These are phyloP conservation scores for Carex pumila DNA, from an alignment of 176 grass and related monocot species.

Conservation along the genomic window DNA sequence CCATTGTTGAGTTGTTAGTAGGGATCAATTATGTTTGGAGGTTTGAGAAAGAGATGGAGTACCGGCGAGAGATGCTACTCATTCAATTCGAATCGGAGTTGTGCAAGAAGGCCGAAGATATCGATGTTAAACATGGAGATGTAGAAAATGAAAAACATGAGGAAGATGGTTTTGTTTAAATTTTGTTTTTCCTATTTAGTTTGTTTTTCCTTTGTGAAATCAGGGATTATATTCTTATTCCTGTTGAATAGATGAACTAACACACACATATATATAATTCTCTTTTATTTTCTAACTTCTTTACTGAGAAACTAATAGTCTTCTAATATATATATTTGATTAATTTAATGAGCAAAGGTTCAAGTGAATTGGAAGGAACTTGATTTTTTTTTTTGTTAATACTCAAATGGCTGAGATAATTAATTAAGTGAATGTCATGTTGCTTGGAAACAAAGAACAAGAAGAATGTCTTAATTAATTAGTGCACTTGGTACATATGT, in stretches of 20 bases:
- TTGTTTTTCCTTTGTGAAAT: slow-evolving; percentile 2
- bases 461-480: background rate
- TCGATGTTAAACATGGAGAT: background rate
- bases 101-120: background rate
- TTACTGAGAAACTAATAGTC: background rate
- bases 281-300: background rate
- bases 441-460: slow-evolving; percentile 3
- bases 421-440: background rate
- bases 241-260: slow-evolving; percentile 11
- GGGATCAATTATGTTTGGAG: slow-evolving; percentile 84
- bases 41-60: slow-evolving; percentile 67
- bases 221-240: background rate
- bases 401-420: background rate
- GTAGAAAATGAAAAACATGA: slow-evolving; percentile 3
- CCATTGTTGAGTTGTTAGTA: slow-evolving; percentile 69
- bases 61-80: slow-evolving; percentile 32
- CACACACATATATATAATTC: slow-evolving; percentile 7
- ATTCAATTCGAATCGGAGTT: slow-evolving; percentile 25
- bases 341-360: background rate
- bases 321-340: background rate
- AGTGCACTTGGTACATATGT: too few relatives aligned
- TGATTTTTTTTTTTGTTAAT: slow-evolving; percentile 7
- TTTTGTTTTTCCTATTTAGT: background rate
- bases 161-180: slow-evolving; percentile 7
- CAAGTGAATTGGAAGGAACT: slow-evolving; percentile 8